These are phyloP conservation scores for Ballota nigra DNA, from an alignment of 257 asterid genomes.

Conservation along the genomic window DNA sequence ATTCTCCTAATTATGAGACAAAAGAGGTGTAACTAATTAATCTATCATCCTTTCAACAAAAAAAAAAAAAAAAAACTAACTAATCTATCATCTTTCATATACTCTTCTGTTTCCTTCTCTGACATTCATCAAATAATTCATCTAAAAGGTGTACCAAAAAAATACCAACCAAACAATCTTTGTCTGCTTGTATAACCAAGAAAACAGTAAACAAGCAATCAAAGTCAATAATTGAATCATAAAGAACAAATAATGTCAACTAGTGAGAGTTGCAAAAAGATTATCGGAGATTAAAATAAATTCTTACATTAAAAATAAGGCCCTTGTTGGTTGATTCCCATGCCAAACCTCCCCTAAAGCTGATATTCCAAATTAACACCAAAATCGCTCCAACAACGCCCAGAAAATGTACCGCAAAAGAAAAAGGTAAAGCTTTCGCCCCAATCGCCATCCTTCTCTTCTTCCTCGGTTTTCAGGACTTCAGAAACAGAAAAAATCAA, in stretches of 20 bases:
- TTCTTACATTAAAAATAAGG: conserved; percentile 78
- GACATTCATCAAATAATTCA: too few relatives aligned
- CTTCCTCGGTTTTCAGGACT: conserved; percentile 8
- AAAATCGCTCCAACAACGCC: conserved; percentile 54
- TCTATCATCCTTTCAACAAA: neutral
- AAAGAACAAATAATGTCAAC: neutral
- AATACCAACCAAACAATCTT: neutral
- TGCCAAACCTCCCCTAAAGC: conserved; percentile 93
- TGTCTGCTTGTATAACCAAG: too few relatives aligned
- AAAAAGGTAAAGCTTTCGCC: conserved; percentile 60
- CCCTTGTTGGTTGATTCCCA: conserved; percentile 77
- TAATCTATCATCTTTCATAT: too few relatives aligned
- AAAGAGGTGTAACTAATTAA: neutral
- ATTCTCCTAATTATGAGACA: neutral
- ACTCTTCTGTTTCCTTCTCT: neutral
- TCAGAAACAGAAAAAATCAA: conserved; percentile 6
- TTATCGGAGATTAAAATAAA: neutral
- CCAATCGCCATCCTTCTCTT: conserved; percentile 55
- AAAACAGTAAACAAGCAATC: neutral
- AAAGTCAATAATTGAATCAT: neutral
- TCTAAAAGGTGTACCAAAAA: too few relatives aligned
- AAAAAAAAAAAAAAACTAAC: too few relatives aligned
- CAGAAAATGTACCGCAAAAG: conserved; percentile 61
- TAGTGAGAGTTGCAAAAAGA: too few relatives aligned
- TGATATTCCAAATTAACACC: conserved; percentile 72